Percentiles rank a stretch among this genome's conserved stretches.
These are phyloP conservation scores for Metarhizium robertsii DNA, from an alignment of 2,329 filamentous ascomycete genomes.

Conservation along the genomic window DNA sequence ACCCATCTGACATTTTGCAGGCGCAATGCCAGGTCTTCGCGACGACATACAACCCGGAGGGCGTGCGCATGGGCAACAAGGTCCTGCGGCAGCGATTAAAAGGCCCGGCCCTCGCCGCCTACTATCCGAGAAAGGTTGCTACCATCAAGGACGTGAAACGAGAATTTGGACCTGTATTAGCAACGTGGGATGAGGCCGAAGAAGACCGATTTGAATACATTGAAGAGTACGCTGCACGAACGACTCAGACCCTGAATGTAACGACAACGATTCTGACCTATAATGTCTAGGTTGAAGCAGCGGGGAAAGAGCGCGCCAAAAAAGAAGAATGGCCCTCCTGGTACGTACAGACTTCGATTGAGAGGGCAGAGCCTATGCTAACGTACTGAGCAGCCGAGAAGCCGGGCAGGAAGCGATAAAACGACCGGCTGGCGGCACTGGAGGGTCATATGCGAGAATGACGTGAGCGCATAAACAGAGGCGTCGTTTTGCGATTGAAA, in stretches of 20 bases:
- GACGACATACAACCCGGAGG: conserved; percentile 80
- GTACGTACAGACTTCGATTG: conserved; percentile 16
- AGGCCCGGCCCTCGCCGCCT: conserved; percentile 74
- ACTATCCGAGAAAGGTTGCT: conserved; percentile 73
- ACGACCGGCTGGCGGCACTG: not conserved
- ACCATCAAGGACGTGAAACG: conserved; percentile 66
- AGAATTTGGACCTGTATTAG: conserved; percentile 55
- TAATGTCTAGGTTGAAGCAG: conserved; percentile 49
- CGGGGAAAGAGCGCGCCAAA: conserved; percentile 82
- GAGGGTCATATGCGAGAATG: not conserved
- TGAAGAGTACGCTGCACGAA: conserved; percentile 42
- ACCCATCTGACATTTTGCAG: conserved; percentile 35
- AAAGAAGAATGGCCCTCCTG: conserved; percentile 62
- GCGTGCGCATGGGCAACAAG: conserved; percentile 79
- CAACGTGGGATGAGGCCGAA: conserved; percentile 66
- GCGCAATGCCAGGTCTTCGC: conserved; percentile 87
- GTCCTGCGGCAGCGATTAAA: conserved; percentile 79
- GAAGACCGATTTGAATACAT: conserved; percentile 72
- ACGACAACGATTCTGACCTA: conserved; percentile 17
- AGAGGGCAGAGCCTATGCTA: not conserved
- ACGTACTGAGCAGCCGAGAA: conserved; percentile 14
- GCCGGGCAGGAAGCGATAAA: conserved; percentile 22
- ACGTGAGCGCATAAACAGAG: too few species aligned
- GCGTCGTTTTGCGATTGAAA: not conserved
- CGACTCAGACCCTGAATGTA: not conserved